Conservation (phyloP, 768 basidiomycete genomes). For the Tricholoma sp. region DNA sequence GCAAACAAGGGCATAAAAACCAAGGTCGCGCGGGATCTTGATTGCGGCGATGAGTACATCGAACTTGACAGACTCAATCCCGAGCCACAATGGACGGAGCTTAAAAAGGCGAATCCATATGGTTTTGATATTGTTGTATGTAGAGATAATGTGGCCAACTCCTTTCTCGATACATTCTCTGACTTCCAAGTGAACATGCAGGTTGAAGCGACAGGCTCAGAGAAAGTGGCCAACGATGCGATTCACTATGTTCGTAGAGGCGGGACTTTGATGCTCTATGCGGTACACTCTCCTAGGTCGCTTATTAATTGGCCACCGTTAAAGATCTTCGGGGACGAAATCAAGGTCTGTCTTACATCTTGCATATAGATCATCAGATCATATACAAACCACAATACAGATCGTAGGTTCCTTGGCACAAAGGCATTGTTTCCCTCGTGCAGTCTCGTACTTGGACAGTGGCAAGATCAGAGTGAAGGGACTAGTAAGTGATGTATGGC, state of each 20-base stretch:
- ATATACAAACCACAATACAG: slow-evolving; percentile 20
- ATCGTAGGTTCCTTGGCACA: slow-evolving; percentile 80
- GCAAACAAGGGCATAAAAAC: slow-evolving; percentile 79
- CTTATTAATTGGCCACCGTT: slow-evolving; percentile 66
- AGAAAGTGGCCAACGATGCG: slow-evolving; percentile 65
- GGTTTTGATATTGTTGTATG: slow-evolving; percentile 70
- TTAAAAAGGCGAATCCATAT: slow-evolving; percentile 68
- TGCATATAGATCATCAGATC: background rate
- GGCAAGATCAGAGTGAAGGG: slow-evolving; percentile 65
- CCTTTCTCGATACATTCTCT: background rate
- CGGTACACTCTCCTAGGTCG: slow-evolving; percentile 70
- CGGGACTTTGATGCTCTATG: slow-evolving; percentile 69
- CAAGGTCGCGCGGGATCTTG: slow-evolving; percentile 63
- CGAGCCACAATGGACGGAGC: slow-evolving; percentile 58
- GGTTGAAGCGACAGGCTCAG: slow-evolving; percentile 69
- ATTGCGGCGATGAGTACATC: slow-evolving; percentile 70
- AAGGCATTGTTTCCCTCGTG: slow-evolving; percentile 73
- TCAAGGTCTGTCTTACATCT: slow-evolving; percentile 33
- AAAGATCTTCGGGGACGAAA: slow-evolving; percentile 76
- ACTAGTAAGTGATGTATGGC: slow-evolving; percentile 19
- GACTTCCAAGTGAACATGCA: background rate
- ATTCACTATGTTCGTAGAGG: slow-evolving; percentile 74
- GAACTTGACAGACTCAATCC: slow-evolving; percentile 66
- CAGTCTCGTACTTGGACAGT: slow-evolving; percentile 70
- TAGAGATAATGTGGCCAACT: background rate